Base-by-base conservation (phyloP, 2,329 filamentous ascomycete species). In the Claviceps spartinae region DNA sequence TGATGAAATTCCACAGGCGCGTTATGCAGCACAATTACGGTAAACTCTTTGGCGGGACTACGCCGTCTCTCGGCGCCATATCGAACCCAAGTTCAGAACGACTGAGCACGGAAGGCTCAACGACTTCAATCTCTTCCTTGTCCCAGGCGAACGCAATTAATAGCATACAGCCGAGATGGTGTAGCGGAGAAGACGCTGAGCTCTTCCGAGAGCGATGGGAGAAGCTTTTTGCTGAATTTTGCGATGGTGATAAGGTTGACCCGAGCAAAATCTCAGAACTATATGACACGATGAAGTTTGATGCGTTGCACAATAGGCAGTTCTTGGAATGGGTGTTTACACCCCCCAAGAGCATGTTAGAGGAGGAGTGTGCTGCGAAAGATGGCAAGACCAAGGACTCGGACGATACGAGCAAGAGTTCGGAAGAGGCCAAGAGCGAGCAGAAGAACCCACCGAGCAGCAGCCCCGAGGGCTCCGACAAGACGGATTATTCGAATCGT, bases 201-300 rank as follows among this genome's bases (percentile, higher is more conserved):
- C 75, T 98, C 2, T 98, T 98, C 74, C 87, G 86, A 59, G 93
- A 98, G 67, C 81, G 93, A 34, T 98, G 93, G 93, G 93, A 97
- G 70, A 98, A 98, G 71, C 78, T 98, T 2, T 98, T 98, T 69
- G 81, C 84, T 47, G 93, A 98, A 64, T 98, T 98, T 62, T 93
- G 86, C 58, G 94, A 98, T 65, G 85, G 87, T 1, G 93, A 98
- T 62, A 98, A 98, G 72, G 89, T 97, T 18, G 93, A 98, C 67
- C 94, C 94, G 18, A 95, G 90, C 74, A 98, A 98, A 72, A 91
- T 98, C 56, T 96, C 89, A 5, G 93, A 98, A 70, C 78, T 98
- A 2, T 98, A 98, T 66, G 93, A 98, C 67, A 97, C 91, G 20
- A 97, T 98, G 93, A 98, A 98, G 68, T 98, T 97, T 58, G 93